These are phyloP conservation scores for Gossypium bickii DNA, from an alignment of 345 rosid species.

Conservation along the genomic window DNA sequence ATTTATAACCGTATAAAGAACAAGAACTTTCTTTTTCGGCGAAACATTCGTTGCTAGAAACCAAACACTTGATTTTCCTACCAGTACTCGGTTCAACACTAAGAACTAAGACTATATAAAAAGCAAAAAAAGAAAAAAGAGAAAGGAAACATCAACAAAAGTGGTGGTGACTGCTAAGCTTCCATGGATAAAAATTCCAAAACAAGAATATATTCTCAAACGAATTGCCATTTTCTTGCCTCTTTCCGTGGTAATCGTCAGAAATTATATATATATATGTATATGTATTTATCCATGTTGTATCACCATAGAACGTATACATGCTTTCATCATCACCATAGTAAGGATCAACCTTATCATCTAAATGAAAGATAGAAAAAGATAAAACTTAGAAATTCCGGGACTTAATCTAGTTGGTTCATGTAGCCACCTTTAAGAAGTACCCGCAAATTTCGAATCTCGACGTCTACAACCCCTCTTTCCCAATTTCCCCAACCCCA, in stretches of 20 bases:
- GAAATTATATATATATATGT: not conserved
- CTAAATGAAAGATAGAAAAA: not conserved
- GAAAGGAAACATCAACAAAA: not conserved
- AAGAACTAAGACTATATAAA: conserved; percentile 13
- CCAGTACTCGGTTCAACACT: not conserved
- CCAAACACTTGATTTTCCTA: conserved; percentile 22
- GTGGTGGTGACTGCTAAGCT: conserved; percentile 12
- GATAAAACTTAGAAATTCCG: not conserved
- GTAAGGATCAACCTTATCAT: not conserved
- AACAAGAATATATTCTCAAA: conserved; percentile 38
- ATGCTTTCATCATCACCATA: conserved; percentile 5
- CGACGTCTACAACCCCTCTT: not conserved
- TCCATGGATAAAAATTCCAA: conserved; percentile 21
- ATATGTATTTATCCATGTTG: not conserved
- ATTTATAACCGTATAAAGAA: not conserved
- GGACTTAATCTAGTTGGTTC: not conserved
- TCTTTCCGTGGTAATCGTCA: conserved; percentile 3
- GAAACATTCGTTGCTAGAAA: conserved; percentile 16
- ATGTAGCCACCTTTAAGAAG: not conserved
- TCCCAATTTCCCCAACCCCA: not conserved
- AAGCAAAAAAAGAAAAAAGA: not conserved
- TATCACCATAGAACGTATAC: not conserved
- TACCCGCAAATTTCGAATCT: not conserved
- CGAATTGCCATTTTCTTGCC: conserved; percentile 19
- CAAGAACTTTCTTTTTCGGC: conserved; percentile 24